Evolutionary conservation across 2,329 filamentous ascomycete genomes (phyloP).

Genomic region (Verticillium longisporum): DNA sequence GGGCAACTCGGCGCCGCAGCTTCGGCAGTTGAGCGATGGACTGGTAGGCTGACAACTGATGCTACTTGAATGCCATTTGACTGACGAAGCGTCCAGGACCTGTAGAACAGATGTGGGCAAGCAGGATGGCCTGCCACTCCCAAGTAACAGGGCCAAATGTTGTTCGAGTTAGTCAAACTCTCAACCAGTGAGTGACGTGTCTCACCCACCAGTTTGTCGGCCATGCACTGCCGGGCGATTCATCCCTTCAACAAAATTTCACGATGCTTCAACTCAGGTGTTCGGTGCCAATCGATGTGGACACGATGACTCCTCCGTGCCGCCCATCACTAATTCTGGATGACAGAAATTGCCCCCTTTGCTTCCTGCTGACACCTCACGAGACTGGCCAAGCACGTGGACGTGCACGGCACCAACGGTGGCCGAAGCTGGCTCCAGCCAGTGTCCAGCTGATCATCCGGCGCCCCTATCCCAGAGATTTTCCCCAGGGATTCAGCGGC

Average conservation of each 20-base stretch:
- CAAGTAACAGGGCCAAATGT: background rate
- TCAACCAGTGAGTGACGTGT: background rate
- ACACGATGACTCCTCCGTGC: background rate
- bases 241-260: background rate
- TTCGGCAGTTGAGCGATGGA: background rate
- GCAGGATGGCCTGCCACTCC: background rate
- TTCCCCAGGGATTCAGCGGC: background rate
- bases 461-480: background rate
- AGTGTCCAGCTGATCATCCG: background rate
- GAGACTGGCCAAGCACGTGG: background rate
- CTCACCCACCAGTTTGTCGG: background rate
- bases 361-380: background rate
- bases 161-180: background rate
- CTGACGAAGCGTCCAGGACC: too few species aligned
- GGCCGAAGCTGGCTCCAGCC: background rate
- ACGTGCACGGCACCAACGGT: background rate
- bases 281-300: background rate
- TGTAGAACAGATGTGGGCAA: background rate
- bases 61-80: background rate
- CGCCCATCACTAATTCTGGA: background rate
- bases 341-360: background rate
- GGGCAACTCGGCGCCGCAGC: background rate
- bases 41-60: background rate
- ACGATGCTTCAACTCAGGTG: background rate
- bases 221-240: background rate